Evolutionary conservation across 2,329 filamentous ascomycete genomes (phyloP).

Genomic region (Talaromyces sp.): DNA sequence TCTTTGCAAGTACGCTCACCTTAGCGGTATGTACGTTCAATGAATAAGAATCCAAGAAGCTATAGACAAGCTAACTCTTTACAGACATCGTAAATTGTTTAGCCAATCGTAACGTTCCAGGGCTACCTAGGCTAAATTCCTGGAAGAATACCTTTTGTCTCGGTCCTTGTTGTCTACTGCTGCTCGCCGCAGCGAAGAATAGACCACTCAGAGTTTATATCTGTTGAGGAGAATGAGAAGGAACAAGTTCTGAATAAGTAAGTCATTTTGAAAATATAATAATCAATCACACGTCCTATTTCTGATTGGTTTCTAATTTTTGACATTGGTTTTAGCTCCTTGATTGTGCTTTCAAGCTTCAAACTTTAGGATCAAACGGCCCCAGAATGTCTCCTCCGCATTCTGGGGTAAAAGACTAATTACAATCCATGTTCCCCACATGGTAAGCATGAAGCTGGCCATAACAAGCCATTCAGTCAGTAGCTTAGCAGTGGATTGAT

Average conservation of each 20-base stretch:
- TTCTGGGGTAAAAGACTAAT: constrained; percentile 2
- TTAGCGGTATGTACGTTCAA: not conserved
- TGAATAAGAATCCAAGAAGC: too few species aligned
- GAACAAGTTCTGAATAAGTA: not conserved
- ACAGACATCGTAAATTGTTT: not conserved
- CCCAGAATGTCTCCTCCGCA: not conserved
- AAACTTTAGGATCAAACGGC: not conserved
- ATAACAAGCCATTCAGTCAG: not conserved
- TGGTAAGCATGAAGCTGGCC: not conserved
- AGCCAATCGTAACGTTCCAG: not conserved
- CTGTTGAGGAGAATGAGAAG: not conserved
- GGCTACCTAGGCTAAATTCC: not conserved
- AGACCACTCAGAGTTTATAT: not conserved
- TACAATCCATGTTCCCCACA: not conserved
- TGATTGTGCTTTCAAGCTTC: not conserved
- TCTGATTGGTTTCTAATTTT: not conserved
- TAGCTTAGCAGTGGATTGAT: not conserved
- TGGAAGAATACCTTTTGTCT: not conserved
- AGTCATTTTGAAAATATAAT: not conserved
- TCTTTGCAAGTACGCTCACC: not conserved
- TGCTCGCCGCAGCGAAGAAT: not conserved
- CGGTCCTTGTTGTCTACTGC: not conserved
- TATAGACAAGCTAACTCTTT: not conserved
- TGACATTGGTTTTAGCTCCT: not conserved
- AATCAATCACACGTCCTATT: too few species aligned